Evolutionary conservation across 129 eudicot genomes (phyloP).

Genomic region (Lactuca saligna): DNA sequence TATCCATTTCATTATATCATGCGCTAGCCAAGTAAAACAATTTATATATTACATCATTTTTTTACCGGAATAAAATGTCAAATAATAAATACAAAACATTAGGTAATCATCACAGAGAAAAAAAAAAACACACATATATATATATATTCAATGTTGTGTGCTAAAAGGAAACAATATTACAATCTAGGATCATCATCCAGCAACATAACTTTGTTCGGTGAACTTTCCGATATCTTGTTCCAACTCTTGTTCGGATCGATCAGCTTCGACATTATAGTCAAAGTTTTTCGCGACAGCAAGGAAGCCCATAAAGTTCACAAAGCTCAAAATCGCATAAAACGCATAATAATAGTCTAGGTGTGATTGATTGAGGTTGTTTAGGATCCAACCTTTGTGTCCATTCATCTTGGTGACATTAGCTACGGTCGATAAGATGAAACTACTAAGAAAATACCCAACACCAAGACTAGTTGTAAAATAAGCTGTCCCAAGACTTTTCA

Average conservation of each 20-base stretch:
- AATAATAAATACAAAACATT: background rate
- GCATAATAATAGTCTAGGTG: slow-evolving; percentile 66
- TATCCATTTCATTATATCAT: too few species aligned
- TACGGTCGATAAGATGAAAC: slow-evolving; percentile 53
- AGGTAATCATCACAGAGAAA: background rate
- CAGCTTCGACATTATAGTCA: slow-evolving; percentile 38
- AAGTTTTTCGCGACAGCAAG: slow-evolving; percentile 37
- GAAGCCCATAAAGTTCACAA: slow-evolving; percentile 54
- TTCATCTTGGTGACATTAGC: slow-evolving; percentile 47
- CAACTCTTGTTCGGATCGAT: slow-evolving; percentile 16
- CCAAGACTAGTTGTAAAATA: slow-evolving; percentile 57
- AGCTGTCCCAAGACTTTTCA: slow-evolving; percentile 79
- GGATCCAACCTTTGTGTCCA: slow-evolving; percentile 59
- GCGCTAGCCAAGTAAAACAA: too few species aligned
- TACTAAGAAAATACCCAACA: slow-evolving; percentile 54
- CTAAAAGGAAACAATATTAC: background rate
- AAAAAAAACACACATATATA: background rate
- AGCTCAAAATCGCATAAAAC: slow-evolving; percentile 47
- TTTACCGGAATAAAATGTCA: too few species aligned
- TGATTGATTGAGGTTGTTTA: slow-evolving; percentile 53
- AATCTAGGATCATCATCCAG: background rate
- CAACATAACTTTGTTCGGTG: slow-evolving; percentile 23
- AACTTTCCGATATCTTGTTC: slow-evolving; percentile 25
- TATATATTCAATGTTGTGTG: background rate
- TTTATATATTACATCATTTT: too few species aligned